A percentile compares a stretch with the other conserved stretches of the same genome.
Conservation (phyloP, 768 basidiomycete genomes). For the Suillus subaureus region DNA sequence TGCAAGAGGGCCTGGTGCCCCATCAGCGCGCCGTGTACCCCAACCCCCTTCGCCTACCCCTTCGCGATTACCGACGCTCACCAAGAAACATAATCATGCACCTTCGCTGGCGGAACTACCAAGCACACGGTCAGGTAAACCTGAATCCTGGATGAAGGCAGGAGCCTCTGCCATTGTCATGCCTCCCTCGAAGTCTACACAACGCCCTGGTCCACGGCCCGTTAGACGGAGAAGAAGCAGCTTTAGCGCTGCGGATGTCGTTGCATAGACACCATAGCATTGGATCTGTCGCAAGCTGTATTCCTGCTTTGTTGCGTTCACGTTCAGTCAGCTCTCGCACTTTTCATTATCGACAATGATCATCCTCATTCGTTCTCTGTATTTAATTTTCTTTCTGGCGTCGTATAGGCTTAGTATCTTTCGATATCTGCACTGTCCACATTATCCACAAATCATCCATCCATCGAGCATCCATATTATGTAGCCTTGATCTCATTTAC, state of each 20-base stretch:
- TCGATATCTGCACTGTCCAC: constrained; percentile 16
- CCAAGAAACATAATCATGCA: constrained; percentile 48
- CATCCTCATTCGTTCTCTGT: constrained; percentile 18
- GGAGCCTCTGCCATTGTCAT: constrained; percentile 70
- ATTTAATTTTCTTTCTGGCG: constrained; percentile 31
- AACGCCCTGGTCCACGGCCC: constrained; percentile 72
- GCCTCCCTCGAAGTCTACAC: constrained; percentile 64
- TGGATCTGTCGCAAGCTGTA: constrained; percentile 8
- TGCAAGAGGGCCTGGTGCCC: constrained; percentile 31
- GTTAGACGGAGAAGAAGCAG: constrained; percentile 81
- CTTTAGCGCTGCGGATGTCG: constrained; percentile 84
- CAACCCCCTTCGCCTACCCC: constrained; percentile 64
- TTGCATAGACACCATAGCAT: constrained; percentile 50
- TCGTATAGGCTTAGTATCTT: constrained; percentile 32
- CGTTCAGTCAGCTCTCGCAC: constrained; percentile 10
- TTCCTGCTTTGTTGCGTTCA: constrained; percentile 18
- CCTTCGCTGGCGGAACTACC: constrained; percentile 56
- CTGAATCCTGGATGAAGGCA: constrained; percentile 78
- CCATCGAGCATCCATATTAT: constrained; percentile 4
- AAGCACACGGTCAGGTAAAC: constrained; percentile 37
- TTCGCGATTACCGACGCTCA: constrained; percentile 76
- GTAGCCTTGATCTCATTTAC: constrained; percentile 10
- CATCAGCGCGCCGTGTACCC: constrained; percentile 39
- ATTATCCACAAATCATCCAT: constrained; percentile 15
- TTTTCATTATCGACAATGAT: constrained; percentile 11